Percentiles rank a stretch among this genome's conserved stretches.
Evolutionary conservation across 2,329 filamentous ascomycete genomes (phyloP).

Genomic region (Coniochaeta pulveracea): DNA sequence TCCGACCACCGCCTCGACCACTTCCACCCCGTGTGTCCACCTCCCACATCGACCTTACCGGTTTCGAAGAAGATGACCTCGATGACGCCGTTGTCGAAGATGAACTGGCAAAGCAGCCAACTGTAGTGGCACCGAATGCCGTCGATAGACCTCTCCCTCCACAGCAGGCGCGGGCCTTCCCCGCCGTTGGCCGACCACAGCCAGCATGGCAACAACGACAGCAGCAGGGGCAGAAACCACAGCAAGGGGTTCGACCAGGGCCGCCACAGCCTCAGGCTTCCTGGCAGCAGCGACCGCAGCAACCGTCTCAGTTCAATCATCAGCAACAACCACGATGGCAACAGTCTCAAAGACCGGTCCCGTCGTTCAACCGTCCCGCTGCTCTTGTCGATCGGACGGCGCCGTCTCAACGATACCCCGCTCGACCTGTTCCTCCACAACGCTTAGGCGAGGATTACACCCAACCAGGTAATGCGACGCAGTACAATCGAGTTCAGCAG

Average conservation of each 20-base stretch:
- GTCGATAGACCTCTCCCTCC: constrained; percentile 24
- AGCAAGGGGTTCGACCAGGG: constrained; percentile 1
- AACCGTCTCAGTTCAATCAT: background rate
- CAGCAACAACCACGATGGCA: constrained; percentile 4
- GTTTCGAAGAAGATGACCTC: constrained; percentile 45
- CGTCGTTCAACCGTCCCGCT: no score
- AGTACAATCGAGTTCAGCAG: no score
- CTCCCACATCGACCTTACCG: constrained; percentile 21
- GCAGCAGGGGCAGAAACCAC: background rate
- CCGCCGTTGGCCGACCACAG: constrained; percentile 8
- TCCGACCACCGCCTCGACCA: constrained; percentile 5
- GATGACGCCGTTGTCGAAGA: constrained; percentile 47
- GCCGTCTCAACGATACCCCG: constrained; percentile 9
- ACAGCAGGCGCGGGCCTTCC: constrained; percentile 14
- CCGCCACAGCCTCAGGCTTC: constrained; percentile 6
- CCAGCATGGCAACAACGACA: constrained; percentile 11
- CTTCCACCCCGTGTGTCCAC: constrained; percentile 10
- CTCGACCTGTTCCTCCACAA: constrained; percentile 8
- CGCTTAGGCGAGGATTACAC: no score
- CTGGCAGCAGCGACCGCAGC: constrained; percentile 4
- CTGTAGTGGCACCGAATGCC: constrained; percentile 15
- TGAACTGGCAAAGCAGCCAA: constrained; percentile 26
- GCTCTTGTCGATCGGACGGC: no score
- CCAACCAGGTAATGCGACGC: no score
- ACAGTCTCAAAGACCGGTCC: background rate